These are phyloP conservation scores for Platanus orientalis DNA, from an alignment of 164 flowering plant genomes.

Conservation along the genomic window DNA sequence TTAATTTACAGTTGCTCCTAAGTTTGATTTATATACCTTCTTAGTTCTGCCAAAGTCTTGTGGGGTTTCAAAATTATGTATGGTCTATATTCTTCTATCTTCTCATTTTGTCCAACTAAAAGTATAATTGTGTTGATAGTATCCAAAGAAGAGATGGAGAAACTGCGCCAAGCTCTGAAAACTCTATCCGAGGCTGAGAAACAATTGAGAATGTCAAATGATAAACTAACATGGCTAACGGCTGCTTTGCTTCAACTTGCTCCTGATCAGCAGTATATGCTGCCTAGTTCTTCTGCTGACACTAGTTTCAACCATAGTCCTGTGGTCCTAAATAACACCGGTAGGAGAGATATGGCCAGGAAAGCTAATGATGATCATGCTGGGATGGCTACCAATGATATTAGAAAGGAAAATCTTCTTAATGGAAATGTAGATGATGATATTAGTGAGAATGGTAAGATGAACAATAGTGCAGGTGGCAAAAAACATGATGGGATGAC, in stretches of 20 bases:
- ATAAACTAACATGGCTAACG: constrained; percentile 90
- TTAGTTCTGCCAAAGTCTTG: no score
- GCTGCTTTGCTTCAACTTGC: constrained; percentile 98
- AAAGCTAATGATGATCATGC: constrained; percentile 24
- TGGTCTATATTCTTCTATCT: not conserved
- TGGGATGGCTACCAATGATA: constrained; percentile 28
- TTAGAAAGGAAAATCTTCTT: constrained; percentile 25
- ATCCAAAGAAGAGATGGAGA: constrained; percentile 93
- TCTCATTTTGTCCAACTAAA: constrained; percentile 4
- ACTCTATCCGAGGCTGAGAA: constrained; percentile 96
- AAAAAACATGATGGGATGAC: constrained; percentile 28
- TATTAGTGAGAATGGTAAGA: constrained; percentile 13
- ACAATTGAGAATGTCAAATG: constrained; percentile 89
- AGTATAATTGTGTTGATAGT: constrained; percentile 40
- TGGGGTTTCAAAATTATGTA: no score
- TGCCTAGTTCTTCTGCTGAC: constrained; percentile 78
- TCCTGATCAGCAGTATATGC: constrained; percentile 85
- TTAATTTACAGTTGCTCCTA: no score
- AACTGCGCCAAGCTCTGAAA: constrained; percentile 87
- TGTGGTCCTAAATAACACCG: constrained; percentile 23
- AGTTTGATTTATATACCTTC: no score
- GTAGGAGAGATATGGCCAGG: constrained; percentile 35
- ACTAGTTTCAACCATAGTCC: constrained; percentile 70
- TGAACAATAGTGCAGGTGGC: constrained; percentile 26
- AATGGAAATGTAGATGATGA: constrained; percentile 30